Evolutionary conservation across 768 basidiomycete genomes (phyloP), one percentile per base, ranked within the genome.

Genomic region (Leccinellum albellum): DNA sequence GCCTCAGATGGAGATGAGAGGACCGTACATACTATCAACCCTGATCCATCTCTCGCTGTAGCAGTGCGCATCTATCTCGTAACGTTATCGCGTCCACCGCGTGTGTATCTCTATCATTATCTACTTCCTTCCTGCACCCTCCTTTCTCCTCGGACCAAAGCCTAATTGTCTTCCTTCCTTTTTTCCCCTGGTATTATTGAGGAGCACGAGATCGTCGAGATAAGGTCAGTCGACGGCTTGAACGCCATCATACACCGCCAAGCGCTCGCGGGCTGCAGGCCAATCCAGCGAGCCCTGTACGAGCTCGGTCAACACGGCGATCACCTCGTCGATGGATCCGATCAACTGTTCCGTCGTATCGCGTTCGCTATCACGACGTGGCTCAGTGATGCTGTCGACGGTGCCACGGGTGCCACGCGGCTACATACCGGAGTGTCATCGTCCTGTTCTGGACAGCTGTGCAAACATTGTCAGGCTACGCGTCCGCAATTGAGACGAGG

Each of bases 271-370:
- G 4, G 94, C 94, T 60, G 81, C 84, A 17, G 77, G 69, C 97
- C 95, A 98, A 55, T 84, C 80, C 54, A 91, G 78, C 10, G 69
- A 79, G 20, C 91, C 94, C 59, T 85, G 74, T 24, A 91, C 88
- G 48, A 98, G 83, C 45, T 88, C 87, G 50, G 81, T 82, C 58
- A 98, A 86, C 51, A 89, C 84, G 55, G 76, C 76, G 64, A 96
- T 86, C 57, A 98, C 95, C 47, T 91, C 86, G 75, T 98, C 94
- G 61, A 96, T 86, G 49, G 81, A 68, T 15, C 94, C 96, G 68
- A 98, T 98, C 56, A 91, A 78, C 72, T 98, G 97, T 56, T 88
- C 82, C 48, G 89, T 98, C 49, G 94, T 94, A 73, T 98, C 96
- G 46, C 95, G 89, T 74, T 99, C 96, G 58, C 94, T 94, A 63